phyloP scores from a whole-genome alignment of 73 alveolate species.

The Paramecium tetraurelia region DNA sequence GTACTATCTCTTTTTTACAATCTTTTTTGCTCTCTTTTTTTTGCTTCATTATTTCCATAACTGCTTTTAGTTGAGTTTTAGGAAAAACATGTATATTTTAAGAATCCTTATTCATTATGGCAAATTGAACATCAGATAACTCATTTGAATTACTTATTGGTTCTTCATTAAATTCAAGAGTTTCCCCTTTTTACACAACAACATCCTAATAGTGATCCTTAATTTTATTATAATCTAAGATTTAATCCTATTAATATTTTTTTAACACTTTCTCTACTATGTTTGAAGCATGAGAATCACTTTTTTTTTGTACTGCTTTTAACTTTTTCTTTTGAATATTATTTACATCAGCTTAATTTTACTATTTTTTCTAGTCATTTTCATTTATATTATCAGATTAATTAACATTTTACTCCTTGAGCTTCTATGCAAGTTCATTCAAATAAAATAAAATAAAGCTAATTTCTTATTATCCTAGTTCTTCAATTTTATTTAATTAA shows the following conservation, averaged over 20 bases:
- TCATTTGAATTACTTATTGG: neutral
- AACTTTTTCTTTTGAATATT: neutral
- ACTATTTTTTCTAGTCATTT: neutral
- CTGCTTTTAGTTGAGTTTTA: neutral
- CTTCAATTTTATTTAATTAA: neutral
- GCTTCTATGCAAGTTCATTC: neutral
- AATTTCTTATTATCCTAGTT: neutral
- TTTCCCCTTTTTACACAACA: neutral
- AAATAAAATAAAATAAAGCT: neutral
- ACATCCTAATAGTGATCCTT: constrained; percentile 1
- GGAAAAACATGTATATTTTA: constrained; percentile 38
- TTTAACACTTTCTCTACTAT: neutral
- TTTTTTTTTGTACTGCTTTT: neutral
- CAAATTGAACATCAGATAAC: neutral
- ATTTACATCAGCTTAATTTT: neutral
- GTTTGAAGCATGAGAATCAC: neutral
- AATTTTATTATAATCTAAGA: neutral
- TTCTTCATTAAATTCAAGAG: constrained; percentile 13
- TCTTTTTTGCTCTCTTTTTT: neutral
- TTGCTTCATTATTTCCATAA: neutral
- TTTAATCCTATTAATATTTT: neutral
- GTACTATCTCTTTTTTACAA: neutral
- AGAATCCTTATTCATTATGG: neutral
- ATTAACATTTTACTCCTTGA: neutral
- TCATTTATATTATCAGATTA: neutral